Evolutionary conservation across 768 basidiomycete species (phyloP), one percentile per base, ranked within the genome.

Genomic region (Calocybe gangraenosa): DNA sequence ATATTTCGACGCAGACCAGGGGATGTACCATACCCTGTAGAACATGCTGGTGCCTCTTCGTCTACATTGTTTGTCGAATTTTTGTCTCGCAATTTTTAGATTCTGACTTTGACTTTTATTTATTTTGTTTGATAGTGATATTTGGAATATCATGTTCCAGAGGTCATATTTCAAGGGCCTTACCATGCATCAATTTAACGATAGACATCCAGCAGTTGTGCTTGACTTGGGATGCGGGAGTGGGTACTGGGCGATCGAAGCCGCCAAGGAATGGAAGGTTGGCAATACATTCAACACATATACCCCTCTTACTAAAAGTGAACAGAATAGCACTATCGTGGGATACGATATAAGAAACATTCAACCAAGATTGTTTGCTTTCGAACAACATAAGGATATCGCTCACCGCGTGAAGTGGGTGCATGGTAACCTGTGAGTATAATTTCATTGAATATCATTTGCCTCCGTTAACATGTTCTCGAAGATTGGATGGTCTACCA

Each of bases 211-310:
- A 0, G 18, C 57, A 1, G 59, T 65, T 2, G 67, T 86, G 0
- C 74, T 90, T 9, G 84, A 87, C 55, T 62, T 90, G 7, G 87
- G 85, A 0, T 87, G 84, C 56, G 85, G 87, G 4, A 74, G 68
- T 36, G 87, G 87, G 1, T 71, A 73, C 40, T 90, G 87, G 87
- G 74, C 74, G 2, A 68, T 89, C 21, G 78, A 84, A 48, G 84
- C 84, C 3, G 84, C 81, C 2, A 78, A 71, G 52, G 63, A 67
- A 37, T 89, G 86, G 85, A 70, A 69, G 58, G 87, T 82, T 48
- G 34, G 76, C 61, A 20, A 33, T 33, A 14, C 40, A 15, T 19
- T 17, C 17, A 31, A 42, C 7, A 28, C 25, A 49, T 35, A 35
- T 44, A 39, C 13, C 49, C 30, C 11, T 11, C 25, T 38, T 8